These are phyloP conservation scores for Hirsutella minnesotensis DNA, from an alignment of 2,329 filamentous ascomycete species.

Conservation along the genomic window DNA sequence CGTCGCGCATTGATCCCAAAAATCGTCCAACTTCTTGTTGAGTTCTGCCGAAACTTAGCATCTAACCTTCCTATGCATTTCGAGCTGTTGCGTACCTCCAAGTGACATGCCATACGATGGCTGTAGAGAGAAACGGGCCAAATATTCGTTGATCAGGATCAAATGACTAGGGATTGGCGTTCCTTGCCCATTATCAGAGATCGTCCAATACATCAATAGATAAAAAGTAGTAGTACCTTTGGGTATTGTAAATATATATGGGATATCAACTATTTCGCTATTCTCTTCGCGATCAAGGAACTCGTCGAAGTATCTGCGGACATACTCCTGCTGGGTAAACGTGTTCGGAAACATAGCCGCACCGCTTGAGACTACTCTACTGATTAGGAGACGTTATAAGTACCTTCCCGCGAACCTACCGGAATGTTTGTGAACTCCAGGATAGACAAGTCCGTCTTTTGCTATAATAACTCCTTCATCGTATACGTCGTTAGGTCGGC, in stretches of 20 bases:
- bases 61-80: neutral
- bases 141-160: conserved; percentile 8
- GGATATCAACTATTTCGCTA: conserved; percentile 3
- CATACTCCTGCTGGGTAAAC: conserved; percentile 8
- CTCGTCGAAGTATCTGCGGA: conserved; percentile 8
- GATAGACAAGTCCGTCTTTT: conserved; percentile 7
- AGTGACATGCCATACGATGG: conserved; percentile 9
- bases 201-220: neutral
- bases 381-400: neutral
- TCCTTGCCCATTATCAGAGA: neutral
- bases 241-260: conserved; percentile 8
- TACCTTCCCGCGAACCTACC: neutral
- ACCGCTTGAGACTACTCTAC: conserved; percentile 7
- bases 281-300: conserved; percentile 6
- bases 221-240: conserved; percentile 3
- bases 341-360: conserved; percentile 11
- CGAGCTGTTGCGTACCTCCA: conserved; percentile 4
- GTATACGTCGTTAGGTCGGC: neutral
- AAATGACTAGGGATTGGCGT: conserved; percentile 6
- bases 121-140: conserved; percentile 9
- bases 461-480: conserved; percentile 6
- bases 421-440: conserved; percentile 1
- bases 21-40: conserved; percentile 7
- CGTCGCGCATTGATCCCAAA: conserved; percentile 3
- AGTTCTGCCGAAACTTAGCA: conserved; percentile 5